A percentile compares a stretch with the other conserved stretches of the same genome.
These are phyloP conservation scores for Dendrobium nobile DNA, from an alignment of 106 monocot species.

Conservation along the genomic window DNA sequence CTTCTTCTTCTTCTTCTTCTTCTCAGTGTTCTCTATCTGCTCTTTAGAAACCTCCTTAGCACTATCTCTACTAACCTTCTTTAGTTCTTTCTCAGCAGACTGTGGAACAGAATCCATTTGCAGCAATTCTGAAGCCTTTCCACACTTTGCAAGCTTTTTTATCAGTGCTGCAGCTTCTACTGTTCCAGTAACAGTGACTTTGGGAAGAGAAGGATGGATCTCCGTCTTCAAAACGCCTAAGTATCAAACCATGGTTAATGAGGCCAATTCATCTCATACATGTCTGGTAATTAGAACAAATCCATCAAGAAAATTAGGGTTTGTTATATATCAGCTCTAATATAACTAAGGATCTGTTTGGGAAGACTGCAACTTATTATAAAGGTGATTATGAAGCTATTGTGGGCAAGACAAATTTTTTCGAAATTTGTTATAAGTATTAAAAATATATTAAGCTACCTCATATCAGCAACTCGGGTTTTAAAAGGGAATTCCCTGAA, in stretches of 20 bases:
- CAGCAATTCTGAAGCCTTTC: conserved; percentile 55
- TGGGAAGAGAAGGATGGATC: conserved; percentile 71
- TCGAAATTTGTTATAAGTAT: too few species aligned
- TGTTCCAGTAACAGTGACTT: conserved; percentile 60
- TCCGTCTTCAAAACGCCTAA: conserved; percentile 75
- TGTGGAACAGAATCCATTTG: background rate
- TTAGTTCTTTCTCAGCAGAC: background rate
- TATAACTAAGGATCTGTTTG: too few species aligned
- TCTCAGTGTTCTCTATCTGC: background rate
- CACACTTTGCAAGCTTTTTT: conserved; percentile 53
- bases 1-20: conserved; percentile 1
- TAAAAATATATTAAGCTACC: too few species aligned
- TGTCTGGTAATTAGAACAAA: background rate
- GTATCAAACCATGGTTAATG: background rate
- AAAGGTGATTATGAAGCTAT: too few species aligned
- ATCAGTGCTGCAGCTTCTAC: conserved; percentile 41
- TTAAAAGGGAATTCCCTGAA: too few species aligned
- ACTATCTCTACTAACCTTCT: conserved; percentile 1
- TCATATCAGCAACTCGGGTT: too few species aligned
- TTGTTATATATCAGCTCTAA: background rate
- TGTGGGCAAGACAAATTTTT: too few species aligned
- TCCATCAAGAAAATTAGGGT: background rate
- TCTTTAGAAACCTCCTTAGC: background rate
- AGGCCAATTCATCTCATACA: background rate
- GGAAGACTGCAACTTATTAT: too few species aligned